Conservation (phyloP, 2,329 filamentous ascomycete genomes). For the Fusarium cicatricum region DNA sequence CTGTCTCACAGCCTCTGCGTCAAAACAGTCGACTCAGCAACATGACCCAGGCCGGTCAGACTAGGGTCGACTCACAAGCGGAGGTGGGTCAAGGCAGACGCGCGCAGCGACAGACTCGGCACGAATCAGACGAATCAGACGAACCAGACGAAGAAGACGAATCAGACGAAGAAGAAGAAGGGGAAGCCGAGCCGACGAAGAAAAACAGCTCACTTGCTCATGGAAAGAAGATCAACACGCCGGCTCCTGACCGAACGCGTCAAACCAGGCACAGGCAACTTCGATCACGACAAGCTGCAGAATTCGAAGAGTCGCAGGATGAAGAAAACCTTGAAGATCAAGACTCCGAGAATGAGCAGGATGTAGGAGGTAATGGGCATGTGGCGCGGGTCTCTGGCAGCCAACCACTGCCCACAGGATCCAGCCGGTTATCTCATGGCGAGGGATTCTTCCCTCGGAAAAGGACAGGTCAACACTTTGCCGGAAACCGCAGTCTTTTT, state of each 20-base stretch:
- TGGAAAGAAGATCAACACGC: constrained; percentile 32
- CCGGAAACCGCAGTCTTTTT: constrained; percentile 12
- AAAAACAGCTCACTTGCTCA: neutral
- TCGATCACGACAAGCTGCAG: neutral
- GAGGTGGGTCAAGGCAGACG: neutral
- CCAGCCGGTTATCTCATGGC: neutral
- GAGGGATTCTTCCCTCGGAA: neutral
- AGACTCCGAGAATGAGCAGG: neutral
- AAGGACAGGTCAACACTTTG: neutral
- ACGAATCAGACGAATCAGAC: constrained; percentile 8
- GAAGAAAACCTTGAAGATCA: neutral
- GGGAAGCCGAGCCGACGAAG: constrained; percentile 3
- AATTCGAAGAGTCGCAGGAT: constrained; percentile 4
- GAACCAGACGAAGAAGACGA: constrained; percentile 6
- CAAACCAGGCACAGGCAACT: constrained; percentile 1
- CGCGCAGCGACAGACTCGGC: neutral
- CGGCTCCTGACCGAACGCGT: constrained; percentile 22
- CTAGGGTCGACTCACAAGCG: neutral
- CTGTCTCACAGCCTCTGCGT: constrained; percentile 2
- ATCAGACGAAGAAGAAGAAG: constrained; percentile 2
- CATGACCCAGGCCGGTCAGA: neutral
- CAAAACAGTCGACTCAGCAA: neutral
- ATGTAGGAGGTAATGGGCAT: neutral
- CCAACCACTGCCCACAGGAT: neutral
- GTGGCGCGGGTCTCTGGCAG: neutral